These are phyloP conservation scores for Dillenia turbinata DNA, from an alignment of 164 flowering plant species.

Conservation along the genomic window DNA sequence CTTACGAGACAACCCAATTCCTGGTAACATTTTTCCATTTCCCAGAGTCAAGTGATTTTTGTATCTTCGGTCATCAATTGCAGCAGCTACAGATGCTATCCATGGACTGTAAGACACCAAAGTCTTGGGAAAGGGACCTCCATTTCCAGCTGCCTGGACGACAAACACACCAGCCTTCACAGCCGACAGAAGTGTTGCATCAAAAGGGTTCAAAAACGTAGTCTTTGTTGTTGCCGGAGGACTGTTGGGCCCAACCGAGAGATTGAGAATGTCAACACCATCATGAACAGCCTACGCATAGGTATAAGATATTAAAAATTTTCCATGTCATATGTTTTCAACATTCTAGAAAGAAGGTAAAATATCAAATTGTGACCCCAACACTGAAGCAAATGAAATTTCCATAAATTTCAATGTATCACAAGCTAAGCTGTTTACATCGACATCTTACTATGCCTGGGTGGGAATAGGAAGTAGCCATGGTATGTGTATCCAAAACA, in stretches of 20 bases:
- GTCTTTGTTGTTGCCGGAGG: constrained; percentile 85
- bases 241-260: constrained; percentile 94
- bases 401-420: too few relatives aligned
- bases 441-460: too few relatives aligned
- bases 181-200: constrained; percentile 88
- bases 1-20: constrained; percentile 92
- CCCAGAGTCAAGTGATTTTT: constrained; percentile 85
- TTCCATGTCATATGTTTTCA: background rate
- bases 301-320: constrained; percentile 1
- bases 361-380: too few relatives aligned
- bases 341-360: too few relatives aligned
- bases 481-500: too few relatives aligned
- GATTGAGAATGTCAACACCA: constrained; percentile 97
- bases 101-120: constrained; percentile 96
- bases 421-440: too few relatives aligned
- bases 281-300: constrained; percentile 87
- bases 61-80: constrained; percentile 92
- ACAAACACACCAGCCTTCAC: constrained; percentile 98
- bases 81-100: constrained; percentile 96
- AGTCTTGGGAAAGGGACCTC: constrained; percentile 94
- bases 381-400: too few relatives aligned
- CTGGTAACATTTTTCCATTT: constrained; percentile 81
- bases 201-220: constrained; percentile 90
- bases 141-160: constrained; percentile 98
- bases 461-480: too few relatives aligned